Evolutionary conservation across 2,329 filamentous ascomycete genomes (phyloP), one percentile per base, ranked within the genome.

Genomic region (Phialophora tarda): DNA sequence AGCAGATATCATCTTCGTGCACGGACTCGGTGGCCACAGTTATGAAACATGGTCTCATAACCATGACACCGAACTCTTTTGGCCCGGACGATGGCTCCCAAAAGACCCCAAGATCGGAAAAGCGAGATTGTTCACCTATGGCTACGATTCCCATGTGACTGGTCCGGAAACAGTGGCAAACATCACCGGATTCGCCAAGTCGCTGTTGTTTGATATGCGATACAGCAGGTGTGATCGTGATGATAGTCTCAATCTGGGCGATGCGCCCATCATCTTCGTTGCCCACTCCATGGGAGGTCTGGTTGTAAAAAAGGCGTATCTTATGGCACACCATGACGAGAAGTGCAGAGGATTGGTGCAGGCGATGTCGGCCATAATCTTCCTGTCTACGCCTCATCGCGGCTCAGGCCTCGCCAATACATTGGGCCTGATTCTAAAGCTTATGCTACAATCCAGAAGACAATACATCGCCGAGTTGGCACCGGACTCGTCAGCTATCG

Each of bases 21-120:
- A 82, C 69, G 79, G 79, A 4, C 73, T 81, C 4, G 77, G 77
- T 2, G 79, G 80, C 4, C 71, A 73, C 30, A 78, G 79, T 5
- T 71, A 74, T 1, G 77, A 78, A 63, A 81, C 81, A 65, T 83
- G 81, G 80, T 74, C 74, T 6, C 74, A 67, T 7, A 30, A 68
- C 17, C 53, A 58, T 26, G 34, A 69, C 26, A 28, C n/a, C 6
- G 50, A 61, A 2, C 58, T 60, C 11, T 82, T 78, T 66, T 82
- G 80, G 81, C 80, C 81, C 14, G 53, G 57, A 0, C 60, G 72
- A 32, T 82, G 78, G 77, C 75, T 82, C 0, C 77, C 77, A 21
- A 57, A 66, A 8, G 75, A 77, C 26, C 68, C 71, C 0, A 67
- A 59, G 1, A 67, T 76, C n/a, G 26, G 53, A 12, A 44, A 38